A percentile compares a stretch with the other conserved stretches of the same genome.
These are phyloP conservation scores for Capsella rubella DNA, from an alignment of 441 rosid genomes.

Conservation along the genomic window DNA sequence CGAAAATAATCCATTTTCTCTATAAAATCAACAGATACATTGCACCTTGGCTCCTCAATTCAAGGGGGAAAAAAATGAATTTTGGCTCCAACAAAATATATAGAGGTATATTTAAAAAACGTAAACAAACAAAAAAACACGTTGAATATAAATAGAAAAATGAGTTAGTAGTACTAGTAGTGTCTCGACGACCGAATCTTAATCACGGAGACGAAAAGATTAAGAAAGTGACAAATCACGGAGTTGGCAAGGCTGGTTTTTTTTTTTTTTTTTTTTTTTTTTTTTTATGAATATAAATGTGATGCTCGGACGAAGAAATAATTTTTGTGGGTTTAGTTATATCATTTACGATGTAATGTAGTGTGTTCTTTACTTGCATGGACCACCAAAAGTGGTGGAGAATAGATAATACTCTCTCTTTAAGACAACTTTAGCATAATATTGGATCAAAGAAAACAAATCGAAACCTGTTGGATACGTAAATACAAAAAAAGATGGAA, in stretches of 20 bases:
- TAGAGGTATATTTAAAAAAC: not conserved
- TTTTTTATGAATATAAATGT: not conserved
- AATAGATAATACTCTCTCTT: not conserved
- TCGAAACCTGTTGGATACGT: not conserved
- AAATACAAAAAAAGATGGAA: not conserved
- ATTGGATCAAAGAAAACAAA: too few species aligned
- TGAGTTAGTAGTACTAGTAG: not conserved
- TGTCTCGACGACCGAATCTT: not conserved
- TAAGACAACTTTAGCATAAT: too few species aligned
- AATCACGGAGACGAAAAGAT: slow-evolving; percentile 1
- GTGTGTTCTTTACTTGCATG: not conserved
- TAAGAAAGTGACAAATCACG: not conserved
- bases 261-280: too few species aligned
- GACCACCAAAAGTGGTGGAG: not conserved
- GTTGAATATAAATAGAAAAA: not conserved
- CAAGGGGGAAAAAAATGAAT: not conserved
- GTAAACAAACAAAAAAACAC: not conserved
- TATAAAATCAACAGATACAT: slow-evolving; percentile 9
- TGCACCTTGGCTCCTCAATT: slow-evolving; percentile 11
- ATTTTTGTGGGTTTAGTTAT: not conserved
- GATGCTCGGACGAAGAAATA: not conserved
- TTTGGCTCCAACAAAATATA: not conserved
- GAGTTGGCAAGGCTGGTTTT: not conserved
- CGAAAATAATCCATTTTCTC: not conserved
- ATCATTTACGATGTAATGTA: not conserved